Percentiles rank a stretch among this genome's conserved stretches.
These are phyloP conservation scores for Talaromyces sp. DNA, from an alignment of 2,329 filamentous ascomycete species.

Conservation along the genomic window DNA sequence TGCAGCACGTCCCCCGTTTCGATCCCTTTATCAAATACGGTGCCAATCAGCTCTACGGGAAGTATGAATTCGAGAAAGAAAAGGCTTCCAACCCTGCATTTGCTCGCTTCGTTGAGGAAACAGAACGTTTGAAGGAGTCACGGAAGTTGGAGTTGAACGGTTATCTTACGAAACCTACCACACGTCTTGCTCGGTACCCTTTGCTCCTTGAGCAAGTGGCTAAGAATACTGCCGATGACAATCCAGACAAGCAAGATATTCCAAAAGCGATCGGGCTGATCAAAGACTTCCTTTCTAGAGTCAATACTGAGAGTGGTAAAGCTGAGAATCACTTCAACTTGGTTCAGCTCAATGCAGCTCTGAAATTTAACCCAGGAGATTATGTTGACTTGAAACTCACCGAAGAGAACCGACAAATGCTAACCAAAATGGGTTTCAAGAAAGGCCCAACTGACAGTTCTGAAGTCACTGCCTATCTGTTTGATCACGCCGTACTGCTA, in stretches of 20 bases:
- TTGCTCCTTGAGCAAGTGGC: conserved; percentile 85
- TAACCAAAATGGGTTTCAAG: conserved; percentile 93
- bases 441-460: conserved; percentile 83
- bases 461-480: conserved; percentile 91
- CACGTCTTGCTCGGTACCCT: conserved; percentile 88
- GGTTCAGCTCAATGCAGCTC: conserved; percentile 82
- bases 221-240: conserved; percentile 87
- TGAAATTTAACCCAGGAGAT: conserved; percentile 86
- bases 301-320: conserved; percentile 94
- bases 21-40: conserved; percentile 96
- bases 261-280: conserved; percentile 85
- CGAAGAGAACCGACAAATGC: conserved; percentile 85
- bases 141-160: conserved; percentile 95
- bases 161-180: conserved; percentile 96
- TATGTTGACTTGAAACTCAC: conserved; percentile 91
- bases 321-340: conserved; percentile 97
- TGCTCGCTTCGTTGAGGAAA: conserved; percentile 89
- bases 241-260: conserved; percentile 85
- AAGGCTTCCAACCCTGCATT: conserved; percentile 82
- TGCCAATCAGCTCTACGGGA: conserved; percentile 90
- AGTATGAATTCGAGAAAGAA: conserved; percentile 97
- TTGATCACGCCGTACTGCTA: conserved; percentile 90
- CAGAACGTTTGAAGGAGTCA: conserved; percentile 92
- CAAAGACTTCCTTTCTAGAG: conserved; percentile 77
- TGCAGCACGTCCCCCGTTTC: conserved; percentile 87